Percentiles rank a stretch among this genome's conserved stretches.
Conservation (phyloP, 345 rosid genomes). For the Euphorbia lathyris region DNA sequence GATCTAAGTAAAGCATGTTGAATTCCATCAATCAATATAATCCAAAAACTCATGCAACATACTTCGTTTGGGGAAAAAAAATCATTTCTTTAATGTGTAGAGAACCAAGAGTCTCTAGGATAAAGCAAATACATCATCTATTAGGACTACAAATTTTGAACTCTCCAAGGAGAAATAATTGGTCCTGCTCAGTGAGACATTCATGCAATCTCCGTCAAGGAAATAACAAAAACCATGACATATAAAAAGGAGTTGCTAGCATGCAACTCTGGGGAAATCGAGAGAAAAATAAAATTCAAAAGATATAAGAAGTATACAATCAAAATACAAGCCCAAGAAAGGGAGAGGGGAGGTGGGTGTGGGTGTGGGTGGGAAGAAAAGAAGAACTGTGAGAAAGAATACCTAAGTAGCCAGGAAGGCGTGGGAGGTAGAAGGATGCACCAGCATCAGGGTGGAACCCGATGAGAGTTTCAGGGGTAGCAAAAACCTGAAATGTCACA, state of each 20-base stretch:
- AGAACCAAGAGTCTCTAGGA: neutral
- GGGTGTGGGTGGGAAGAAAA: neutral
- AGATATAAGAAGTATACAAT: neutral
- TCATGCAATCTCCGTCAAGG: neutral
- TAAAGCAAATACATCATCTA: neutral
- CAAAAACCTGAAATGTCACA: slow-evolving; percentile 60
- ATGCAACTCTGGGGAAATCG: neutral
- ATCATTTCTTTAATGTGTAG: neutral
- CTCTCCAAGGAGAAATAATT: neutral
- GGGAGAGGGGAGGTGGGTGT: neutral
- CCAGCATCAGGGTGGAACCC: slow-evolving; percentile 99
- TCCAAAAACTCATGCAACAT: neutral
- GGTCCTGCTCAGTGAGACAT: neutral
- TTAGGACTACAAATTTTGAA: neutral
- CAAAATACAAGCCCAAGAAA: neutral
- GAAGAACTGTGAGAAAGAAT: slow-evolving; percentile 16
- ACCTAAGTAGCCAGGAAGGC: slow-evolving; percentile 85
- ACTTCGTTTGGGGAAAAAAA: neutral
- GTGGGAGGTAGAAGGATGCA: slow-evolving; percentile 87
- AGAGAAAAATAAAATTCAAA: neutral
- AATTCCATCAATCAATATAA: neutral
- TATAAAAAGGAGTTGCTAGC: neutral
- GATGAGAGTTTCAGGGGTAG: slow-evolving; percentile 90
- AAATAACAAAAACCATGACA: neutral
- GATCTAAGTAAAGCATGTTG: neutral